Base-by-base conservation (phyloP, 805 yeast species). In the Naumovozyma baii region DNA sequence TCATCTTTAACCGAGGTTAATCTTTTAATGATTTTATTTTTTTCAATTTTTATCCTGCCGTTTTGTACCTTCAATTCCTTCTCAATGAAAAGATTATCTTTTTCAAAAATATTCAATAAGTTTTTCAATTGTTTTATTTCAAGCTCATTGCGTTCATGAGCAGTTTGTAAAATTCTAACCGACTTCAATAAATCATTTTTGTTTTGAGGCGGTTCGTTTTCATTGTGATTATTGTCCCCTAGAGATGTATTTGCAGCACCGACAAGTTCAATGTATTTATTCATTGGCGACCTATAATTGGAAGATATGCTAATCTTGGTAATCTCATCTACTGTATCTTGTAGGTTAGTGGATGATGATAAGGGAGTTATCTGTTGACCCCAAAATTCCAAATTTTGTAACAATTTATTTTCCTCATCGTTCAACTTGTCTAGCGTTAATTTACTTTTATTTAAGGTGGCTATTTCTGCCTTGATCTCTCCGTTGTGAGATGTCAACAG, bases 401-500 rank as follows among this genome's bases (percentile, higher is more conserved):
- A 4, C 12, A 53, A 35, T n/a, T 37, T 30, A 1, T 19, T 33
- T 38, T 50, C 48, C n/a, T 36, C 39, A 10, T 31, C 18, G 7
- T 28, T 37, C 18, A 52, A 29, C 14, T 42, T 41, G 5, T 32
- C 33, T 13, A 57, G 37, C 34, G 48, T 46, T 4, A 31, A 34
- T 37, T 45, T 47, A 7, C 39, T 25, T 26, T 39, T 37, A 16
- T 36, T 34, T 16, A 54, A 35, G 8, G 26, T 19, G 3, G 37
- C 44, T 12, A 58, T 47, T 33, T 52, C 53, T 15, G 36, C 46
- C 32, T 42, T 50, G 12, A 58, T 44, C 18, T 50, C 46, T 8
- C 60, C 61, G 39, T 54, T 51, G 35, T 44, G 46, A 2, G 54
- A 43, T 2, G 51, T 49, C 12, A 57, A 42, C 45, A 50, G 41